phyloP scores from a whole-genome alignment of 2,329 filamentous ascomycete genomes.

The Nigrospora sphaerica region DNA sequence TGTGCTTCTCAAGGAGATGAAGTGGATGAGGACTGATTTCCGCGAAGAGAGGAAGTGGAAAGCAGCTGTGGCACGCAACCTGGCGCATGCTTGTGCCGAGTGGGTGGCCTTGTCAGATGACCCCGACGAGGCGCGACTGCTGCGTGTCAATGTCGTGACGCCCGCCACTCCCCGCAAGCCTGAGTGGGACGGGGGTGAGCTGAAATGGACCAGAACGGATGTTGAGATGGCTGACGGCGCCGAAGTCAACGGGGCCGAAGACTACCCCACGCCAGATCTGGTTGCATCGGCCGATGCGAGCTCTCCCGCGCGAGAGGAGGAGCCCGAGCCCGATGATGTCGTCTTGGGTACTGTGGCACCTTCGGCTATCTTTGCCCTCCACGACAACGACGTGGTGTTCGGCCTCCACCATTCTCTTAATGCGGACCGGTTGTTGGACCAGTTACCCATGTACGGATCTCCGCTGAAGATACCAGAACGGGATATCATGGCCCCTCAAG shows the following conservation, averaged over 20 bases:
- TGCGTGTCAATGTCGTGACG: slow-evolving; percentile 60
- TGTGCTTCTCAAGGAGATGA: slow-evolving; percentile 81
- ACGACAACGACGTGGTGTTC: slow-evolving; percentile 76
- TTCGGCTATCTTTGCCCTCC: slow-evolving; percentile 76
- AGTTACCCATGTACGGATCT: slow-evolving; percentile 73
- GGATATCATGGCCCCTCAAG: slow-evolving; percentile 49
- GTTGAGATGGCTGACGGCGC: slow-evolving; percentile 23
- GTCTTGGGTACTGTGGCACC: slow-evolving; percentile 51
- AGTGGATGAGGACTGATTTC: slow-evolving; percentile 98
- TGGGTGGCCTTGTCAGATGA: slow-evolving; percentile 57
- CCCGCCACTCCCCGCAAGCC: slow-evolving; percentile 28
- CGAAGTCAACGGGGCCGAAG: slow-evolving; percentile 23
- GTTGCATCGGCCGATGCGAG: slow-evolving; percentile 58
- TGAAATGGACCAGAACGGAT: slow-evolving; percentile 8
- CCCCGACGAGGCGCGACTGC: slow-evolving; percentile 51
- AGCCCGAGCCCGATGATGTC: slow-evolving; percentile 32
- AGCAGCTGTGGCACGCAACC: slow-evolving; percentile 66
- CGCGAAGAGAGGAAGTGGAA: slow-evolving; percentile 94
- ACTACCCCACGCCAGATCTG: slow-evolving; percentile 59
- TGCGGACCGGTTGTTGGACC: slow-evolving; percentile 69
- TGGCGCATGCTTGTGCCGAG: slow-evolving; percentile 77
- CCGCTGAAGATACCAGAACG: slow-evolving; percentile 51
- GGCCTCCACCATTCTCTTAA: slow-evolving; percentile 66
- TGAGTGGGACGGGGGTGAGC: background rate
- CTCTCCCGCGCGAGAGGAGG: slow-evolving; percentile 31